Evolutionary conservation across 2,329 filamentous ascomycete genomes (phyloP), one percentile per base, ranked within the genome.

Genomic region (Pseudogymnoascus sp.): DNA sequence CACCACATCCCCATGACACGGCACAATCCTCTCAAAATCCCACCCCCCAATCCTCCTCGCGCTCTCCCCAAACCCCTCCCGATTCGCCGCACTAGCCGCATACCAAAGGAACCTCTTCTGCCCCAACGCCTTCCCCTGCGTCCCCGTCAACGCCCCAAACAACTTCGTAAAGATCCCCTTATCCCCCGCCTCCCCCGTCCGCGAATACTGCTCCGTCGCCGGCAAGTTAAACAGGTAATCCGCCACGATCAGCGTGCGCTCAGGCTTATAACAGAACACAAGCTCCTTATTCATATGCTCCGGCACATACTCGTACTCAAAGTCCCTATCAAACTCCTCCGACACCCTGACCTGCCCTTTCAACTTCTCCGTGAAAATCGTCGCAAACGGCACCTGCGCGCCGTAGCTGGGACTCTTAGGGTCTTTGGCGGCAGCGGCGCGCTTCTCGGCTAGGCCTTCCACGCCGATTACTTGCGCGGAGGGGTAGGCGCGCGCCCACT

Each of bases 221-320:
- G 95, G 95, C 36, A 96, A 78, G 75, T 97, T 98, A 82, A 98
- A 98, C 68, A 98, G 74, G 45, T 98, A 77, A 75, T 99, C 95
- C 5, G 92, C 95, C 77, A 96, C 80, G 73, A 99, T 93, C 51
- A 99, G 78, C 0, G 92, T 89, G 64, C 81, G 79, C 11, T 90
- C 87, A 0, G 90, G 92, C 74, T 87, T 88, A 80, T 96, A 92
- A 72, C 88, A 79, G 77, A 98, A 92, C 25, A 95, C 92, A 31
- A 98, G 79, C 77, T 99, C 95, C 73, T 90, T 89, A 79, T 96
- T 97, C 31, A 81, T 78, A 76, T 98, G 85, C 2, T 85, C 85
- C 70, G 90, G 83, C 64, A 97, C 87, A 75, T 90, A 96, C 76
- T 96, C 93, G 70, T 85, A 86, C 37, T 91, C 87, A 73, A 98